Percentiles rank a stretch among this genome's conserved stretches.
phyloP scores from a whole-genome alignment of 306 rosid genomes.

The Gastrolobium villosum region DNA sequence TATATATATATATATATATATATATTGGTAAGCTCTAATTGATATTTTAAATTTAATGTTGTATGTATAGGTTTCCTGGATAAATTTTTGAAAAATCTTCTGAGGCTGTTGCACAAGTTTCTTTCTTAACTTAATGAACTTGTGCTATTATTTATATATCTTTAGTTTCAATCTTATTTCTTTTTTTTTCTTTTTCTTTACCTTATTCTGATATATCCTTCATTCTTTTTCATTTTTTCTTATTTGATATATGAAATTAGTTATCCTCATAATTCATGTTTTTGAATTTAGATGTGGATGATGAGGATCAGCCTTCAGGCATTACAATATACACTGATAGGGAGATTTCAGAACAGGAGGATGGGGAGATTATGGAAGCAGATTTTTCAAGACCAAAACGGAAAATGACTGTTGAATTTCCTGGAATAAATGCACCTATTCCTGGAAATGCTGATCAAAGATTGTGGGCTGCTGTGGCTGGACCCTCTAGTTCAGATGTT shows the following conservation, averaged over 20 bases:
- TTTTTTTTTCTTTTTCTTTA: background rate
- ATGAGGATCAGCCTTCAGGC: conserved; percentile 92
- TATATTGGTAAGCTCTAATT: background rate
- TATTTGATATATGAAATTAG: conserved; percentile 5
- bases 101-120: background rate
- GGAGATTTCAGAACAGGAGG: conserved; percentile 81
- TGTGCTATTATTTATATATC: background rate
- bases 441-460: conserved; percentile 84
- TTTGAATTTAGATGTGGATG: conserved; percentile 71
- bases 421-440: conserved; percentile 91
- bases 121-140: background rate
- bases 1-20: background rate
- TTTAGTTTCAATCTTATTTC: background rate
- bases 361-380: conserved; percentile 84
- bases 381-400: conserved; percentile 55
- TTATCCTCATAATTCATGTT: conserved; percentile 8
- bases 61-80: background rate
- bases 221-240: conserved; percentile 22
- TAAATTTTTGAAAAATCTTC: background rate
- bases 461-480: conserved; percentile 68
- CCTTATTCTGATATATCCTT: background rate
- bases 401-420: conserved; percentile 79
- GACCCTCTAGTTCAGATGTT: conserved; percentile 55
- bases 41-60: background rate
- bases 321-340: conserved; percentile 76